Conservation (phyloP, 306 rosid genomes). For the Trifolium pratense region DNA sequence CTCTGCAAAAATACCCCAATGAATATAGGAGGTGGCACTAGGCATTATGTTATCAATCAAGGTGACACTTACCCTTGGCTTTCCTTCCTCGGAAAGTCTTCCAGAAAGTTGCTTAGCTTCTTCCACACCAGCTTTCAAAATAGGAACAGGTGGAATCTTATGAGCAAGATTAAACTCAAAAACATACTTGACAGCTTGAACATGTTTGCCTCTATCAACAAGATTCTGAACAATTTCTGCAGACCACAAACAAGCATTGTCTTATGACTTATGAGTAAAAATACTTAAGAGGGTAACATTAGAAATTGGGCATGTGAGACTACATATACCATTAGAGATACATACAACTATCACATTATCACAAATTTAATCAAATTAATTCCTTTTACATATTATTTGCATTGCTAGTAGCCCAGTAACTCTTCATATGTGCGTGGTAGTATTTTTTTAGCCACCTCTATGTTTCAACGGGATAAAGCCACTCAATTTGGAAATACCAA, state of each 20-base stretch:
- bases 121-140: conserved; percentile 66
- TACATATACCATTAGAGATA: background rate
- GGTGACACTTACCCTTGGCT: conserved; percentile 58
- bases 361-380: conserved; percentile 7
- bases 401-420: background rate
- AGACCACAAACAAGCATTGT: conserved; percentile 39
- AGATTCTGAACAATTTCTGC: conserved; percentile 80
- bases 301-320: conserved; percentile 5
- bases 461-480: background rate
- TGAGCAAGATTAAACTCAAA: conserved; percentile 69
- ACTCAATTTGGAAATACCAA: background rate
- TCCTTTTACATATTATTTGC: background rate
- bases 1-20: conserved; percentile 53
- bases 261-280: conserved; percentile 26
- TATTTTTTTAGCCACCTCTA: conserved; percentile 21
- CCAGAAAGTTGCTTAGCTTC: conserved; percentile 56
- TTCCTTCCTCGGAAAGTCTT: conserved; percentile 61
- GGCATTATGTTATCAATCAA: conserved; percentile 28
- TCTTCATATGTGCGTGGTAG: background rate
- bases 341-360: background rate
- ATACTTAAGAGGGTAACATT: conserved; percentile 5
- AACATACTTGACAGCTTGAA: conserved; percentile 69
- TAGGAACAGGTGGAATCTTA: conserved; percentile 70
- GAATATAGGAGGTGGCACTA: conserved; percentile 39
- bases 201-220: conserved; percentile 56